These are phyloP conservation scores for Podila epigama DNA, from an alignment of 192 early-diverging fungal species.

Conservation along the genomic window DNA sequence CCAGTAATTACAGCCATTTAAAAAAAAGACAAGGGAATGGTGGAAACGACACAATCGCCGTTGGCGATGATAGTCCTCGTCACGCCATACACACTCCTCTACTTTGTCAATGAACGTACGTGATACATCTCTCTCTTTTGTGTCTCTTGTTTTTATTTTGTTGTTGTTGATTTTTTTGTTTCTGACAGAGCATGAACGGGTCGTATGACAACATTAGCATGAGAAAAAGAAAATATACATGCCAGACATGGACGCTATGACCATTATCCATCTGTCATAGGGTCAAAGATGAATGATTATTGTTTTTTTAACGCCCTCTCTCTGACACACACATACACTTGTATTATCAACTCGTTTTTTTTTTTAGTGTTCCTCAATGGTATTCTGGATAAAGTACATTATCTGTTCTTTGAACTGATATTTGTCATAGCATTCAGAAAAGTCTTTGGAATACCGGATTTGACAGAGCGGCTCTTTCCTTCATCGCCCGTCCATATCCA, in stretches of 20 bases:
- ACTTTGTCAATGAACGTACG: constrained; percentile 33
- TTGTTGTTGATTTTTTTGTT: neutral
- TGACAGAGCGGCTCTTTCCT: constrained; percentile 31
- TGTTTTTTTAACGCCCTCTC: neutral
- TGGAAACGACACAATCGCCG: constrained; percentile 32
- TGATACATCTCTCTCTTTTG: too few relatives aligned
- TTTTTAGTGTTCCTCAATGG: constrained; percentile 35
- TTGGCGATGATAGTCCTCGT: constrained; percentile 43
- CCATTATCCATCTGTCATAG: too few relatives aligned
- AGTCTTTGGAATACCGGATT: constrained; percentile 40
- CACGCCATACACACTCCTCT: constrained; percentile 41
- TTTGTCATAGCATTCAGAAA: constrained; percentile 43
- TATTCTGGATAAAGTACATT: constrained; percentile 33
- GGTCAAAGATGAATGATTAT: too few relatives aligned
- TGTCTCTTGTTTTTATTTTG: constrained; percentile 1
- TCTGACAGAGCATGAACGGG: too few relatives aligned
- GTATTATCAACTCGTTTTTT: neutral
- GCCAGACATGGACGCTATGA: too few relatives aligned
- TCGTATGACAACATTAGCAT: too few relatives aligned
- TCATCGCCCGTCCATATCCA: constrained; percentile 5
- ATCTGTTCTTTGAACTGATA: constrained; percentile 42
- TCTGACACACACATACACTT: neutral
- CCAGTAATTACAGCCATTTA: neutral
- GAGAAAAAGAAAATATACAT: too few relatives aligned
- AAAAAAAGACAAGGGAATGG: constrained; percentile 10